Conservation (phyloP, 176 grass and related monocot genomes). For the Pontederia crassipes region DNA sequence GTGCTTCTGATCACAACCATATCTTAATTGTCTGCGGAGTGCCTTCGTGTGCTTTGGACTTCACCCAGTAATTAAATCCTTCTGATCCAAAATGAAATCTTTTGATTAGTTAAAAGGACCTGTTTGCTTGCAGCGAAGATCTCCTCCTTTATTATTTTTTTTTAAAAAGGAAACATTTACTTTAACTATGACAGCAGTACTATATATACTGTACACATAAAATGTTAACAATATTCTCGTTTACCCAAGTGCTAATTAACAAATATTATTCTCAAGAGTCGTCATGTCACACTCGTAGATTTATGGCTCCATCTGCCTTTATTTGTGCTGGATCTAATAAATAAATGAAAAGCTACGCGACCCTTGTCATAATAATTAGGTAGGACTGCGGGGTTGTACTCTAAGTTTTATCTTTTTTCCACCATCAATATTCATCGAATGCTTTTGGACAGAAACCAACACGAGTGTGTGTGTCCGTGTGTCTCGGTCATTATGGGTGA, state of each 20-base stretch:
- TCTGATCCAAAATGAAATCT: too few species aligned
- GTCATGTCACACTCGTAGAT: not conserved
- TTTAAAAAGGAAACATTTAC: not conserved
- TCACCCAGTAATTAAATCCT: not conserved
- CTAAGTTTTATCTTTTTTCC: not conserved
- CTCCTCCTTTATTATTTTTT: too few species aligned
- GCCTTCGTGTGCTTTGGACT: not conserved
- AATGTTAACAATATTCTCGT: not conserved
- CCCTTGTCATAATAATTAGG: slow-evolving; percentile 28
- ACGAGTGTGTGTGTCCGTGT: too few species aligned
- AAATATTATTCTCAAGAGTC: too few species aligned
- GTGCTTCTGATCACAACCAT: too few species aligned
- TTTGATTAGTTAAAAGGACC: not conserved
- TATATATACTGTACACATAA: not conserved
- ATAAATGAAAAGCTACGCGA: slow-evolving; percentile 23
- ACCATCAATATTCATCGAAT: slow-evolving; percentile 34
- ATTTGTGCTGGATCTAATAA: slow-evolving; percentile 15
- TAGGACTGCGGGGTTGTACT: slow-evolving; percentile 23
- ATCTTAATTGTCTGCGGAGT: too few species aligned
- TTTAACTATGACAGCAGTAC: not conserved
- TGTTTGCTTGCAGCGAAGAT: not conserved
- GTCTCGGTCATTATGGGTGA: too few species aligned
- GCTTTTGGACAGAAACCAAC: not conserved
- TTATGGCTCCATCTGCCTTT: slow-evolving; percentile 38
- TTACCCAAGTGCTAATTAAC: not conserved